These are phyloP conservation scores for Fusarium nematophilum DNA, from an alignment of 2,329 filamentous ascomycete genomes.

Conservation along the genomic window DNA sequence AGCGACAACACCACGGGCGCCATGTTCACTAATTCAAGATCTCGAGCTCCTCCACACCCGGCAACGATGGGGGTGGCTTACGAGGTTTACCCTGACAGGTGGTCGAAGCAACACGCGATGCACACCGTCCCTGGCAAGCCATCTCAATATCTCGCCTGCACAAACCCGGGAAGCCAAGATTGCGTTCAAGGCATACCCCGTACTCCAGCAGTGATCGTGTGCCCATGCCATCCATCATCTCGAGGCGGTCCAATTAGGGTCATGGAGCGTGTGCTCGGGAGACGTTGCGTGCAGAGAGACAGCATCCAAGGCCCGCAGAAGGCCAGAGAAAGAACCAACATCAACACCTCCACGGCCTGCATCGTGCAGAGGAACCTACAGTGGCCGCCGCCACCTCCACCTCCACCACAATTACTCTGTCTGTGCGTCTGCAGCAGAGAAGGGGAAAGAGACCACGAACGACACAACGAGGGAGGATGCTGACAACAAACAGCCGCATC, in stretches of 20 bases:
- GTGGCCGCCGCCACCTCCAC: slow-evolving; percentile 17
- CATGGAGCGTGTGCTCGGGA: slow-evolving; percentile 17
- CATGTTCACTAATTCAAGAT: slow-evolving; percentile 1
- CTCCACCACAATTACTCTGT: slow-evolving; percentile 2
- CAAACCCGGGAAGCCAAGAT: neutral
- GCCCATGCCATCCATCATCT: slow-evolving; percentile 10
- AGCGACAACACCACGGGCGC: neutral
- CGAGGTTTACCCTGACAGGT: neutral
- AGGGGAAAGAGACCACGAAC: slow-evolving; percentile 5
- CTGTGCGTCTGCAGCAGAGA: slow-evolving; percentile 14
- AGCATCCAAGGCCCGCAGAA: slow-evolving; percentile 35
- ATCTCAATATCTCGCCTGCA: slow-evolving; percentile 1
- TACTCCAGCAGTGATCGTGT: slow-evolving; percentile 17
- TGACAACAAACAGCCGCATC: slow-evolving; percentile 19
- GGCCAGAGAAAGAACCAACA: slow-evolving; percentile 24
- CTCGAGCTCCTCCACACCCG: slow-evolving; percentile 13
- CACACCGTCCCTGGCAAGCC: slow-evolving; percentile 9
- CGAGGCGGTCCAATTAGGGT: slow-evolving; percentile 31
- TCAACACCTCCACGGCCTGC: slow-evolving; percentile 9
- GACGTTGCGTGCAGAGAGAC: slow-evolving; percentile 17
- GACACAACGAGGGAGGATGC: slow-evolving; percentile 4
- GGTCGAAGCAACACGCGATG: slow-evolving; percentile 12
- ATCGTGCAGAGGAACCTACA: slow-evolving; percentile 16
- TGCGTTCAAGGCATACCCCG: neutral
- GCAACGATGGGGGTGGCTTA: neutral